A percentile compares a stretch with the other conserved stretches of the same genome.
Conservation (phyloP, 768 basidiomycete species). For the Rubroboletus satanas region DNA sequence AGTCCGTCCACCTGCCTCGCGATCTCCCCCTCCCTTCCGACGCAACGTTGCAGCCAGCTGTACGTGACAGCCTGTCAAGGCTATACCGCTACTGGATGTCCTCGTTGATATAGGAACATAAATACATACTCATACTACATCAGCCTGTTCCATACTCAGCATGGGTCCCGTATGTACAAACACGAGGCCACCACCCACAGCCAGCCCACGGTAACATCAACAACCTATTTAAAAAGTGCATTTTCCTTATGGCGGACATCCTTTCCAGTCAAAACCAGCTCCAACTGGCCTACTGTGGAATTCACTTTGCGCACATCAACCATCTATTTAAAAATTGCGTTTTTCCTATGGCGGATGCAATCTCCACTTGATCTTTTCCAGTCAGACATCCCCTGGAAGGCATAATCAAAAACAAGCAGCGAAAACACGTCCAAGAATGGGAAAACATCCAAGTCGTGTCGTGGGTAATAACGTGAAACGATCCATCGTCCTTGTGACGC, state of each 20-base stretch:
- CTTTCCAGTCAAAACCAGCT: background rate
- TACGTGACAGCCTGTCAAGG: conserved; percentile 23
- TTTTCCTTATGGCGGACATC: background rate
- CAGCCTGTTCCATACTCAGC: background rate
- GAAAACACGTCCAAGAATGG: conserved; percentile 4
- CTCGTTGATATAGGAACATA: conserved; percentile 16
- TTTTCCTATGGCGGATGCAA: background rate
- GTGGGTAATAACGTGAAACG: conserved; percentile 6
- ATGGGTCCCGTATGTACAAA: conserved; percentile 4
- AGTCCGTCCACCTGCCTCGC: conserved; percentile 3
- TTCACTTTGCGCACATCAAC: background rate
- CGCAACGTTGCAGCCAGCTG: conserved; percentile 21
- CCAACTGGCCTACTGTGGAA: background rate
- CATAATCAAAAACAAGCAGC: conserved; percentile 4
- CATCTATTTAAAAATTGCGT: conserved; percentile 4
- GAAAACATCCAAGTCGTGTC: background rate
- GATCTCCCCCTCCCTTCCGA: background rate
- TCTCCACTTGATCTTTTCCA: background rate
- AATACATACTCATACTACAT: too few species aligned
- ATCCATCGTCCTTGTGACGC: background rate
- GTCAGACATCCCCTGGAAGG: conserved; percentile 1
- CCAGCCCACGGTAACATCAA: background rate
- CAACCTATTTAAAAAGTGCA: background rate
- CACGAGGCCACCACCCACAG: conserved; percentile 6
- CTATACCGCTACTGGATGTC: conserved; percentile 19